Evolutionary conservation across 148 eudicot genomes (phyloP).

Genomic region (Selenicereus undatus): DNA sequence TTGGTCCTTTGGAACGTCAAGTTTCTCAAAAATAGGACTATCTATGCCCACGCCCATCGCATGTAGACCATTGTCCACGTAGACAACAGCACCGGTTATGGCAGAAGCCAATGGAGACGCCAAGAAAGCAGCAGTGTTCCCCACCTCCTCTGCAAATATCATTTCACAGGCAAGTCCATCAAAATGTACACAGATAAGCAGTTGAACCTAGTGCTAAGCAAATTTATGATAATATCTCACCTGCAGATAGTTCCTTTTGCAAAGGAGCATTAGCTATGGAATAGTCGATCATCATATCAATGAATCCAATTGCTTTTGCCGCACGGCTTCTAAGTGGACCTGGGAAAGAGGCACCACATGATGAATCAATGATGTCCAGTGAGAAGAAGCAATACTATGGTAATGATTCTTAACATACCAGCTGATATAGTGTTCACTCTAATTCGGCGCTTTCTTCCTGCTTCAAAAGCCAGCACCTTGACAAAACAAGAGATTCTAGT

Average conservation of each 20-base stretch:
- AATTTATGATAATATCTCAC: slow-evolving; percentile 30
- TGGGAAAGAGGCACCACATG: slow-evolving; percentile 17
- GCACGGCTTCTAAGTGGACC: slow-evolving; percentile 98
- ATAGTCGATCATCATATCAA: slow-evolving; percentile 93
- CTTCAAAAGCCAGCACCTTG: slow-evolving; percentile 94
- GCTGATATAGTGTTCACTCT: slow-evolving; percentile 97
- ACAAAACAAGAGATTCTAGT: slow-evolving; percentile 10
- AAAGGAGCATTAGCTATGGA: slow-evolving; percentile 85
- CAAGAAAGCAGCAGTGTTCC: slow-evolving; percentile 90
- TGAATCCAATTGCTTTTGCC: slow-evolving; percentile 96
- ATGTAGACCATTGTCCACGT: slow-evolving; percentile 89
- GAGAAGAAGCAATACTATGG: background rate
- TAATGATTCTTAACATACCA: slow-evolving; percentile 38
- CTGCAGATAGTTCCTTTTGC: slow-evolving; percentile 87
- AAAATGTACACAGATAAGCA: too few species aligned
- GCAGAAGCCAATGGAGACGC: slow-evolving; percentile 96
- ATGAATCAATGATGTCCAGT: background rate
- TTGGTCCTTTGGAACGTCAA: slow-evolving; percentile 58
- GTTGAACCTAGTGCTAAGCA: background rate
- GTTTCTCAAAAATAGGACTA: slow-evolving; percentile 73
- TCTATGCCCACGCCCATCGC: slow-evolving; percentile 98
- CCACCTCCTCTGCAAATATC: slow-evolving; percentile 78
- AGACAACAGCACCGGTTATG: slow-evolving; percentile 84
- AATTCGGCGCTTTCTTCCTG: slow-evolving; percentile 77
- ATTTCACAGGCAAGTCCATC: slow-evolving; percentile 13